Conservation (phyloP, 1,139 yeast species). For the Lodderomyces oxycetoniae region DNA sequence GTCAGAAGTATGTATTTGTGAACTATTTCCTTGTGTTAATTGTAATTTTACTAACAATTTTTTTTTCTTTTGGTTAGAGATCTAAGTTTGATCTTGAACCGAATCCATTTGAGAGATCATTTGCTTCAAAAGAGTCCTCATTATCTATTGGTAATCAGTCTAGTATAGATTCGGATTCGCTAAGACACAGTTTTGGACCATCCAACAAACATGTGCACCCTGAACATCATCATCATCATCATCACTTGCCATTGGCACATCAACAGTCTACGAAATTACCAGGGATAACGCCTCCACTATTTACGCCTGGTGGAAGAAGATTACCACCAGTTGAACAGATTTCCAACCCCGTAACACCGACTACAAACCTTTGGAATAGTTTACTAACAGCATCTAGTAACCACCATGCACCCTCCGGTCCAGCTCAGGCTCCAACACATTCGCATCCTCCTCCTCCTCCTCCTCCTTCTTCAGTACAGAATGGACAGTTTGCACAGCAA, state of each 20-base stretch:
- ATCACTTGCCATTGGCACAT: conserved; percentile 8
- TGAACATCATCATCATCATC: neutral
- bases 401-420: conserved; percentile 6
- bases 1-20: neutral
- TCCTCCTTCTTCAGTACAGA: too few species aligned
- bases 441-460: too few species aligned
- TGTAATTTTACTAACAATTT: conserved; percentile 18
- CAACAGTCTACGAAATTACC: conserved; percentile 25
- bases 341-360: conserved; percentile 48
- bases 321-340: conserved; percentile 45
- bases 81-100: conserved; percentile 79
- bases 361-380: conserved; percentile 44
- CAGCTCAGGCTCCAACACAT: too few species aligned
- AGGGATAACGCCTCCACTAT: conserved; percentile 49
- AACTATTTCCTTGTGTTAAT: conserved; percentile 13
- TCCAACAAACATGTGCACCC: too few species aligned
- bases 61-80: conserved; percentile 25
- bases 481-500: conserved; percentile 10
- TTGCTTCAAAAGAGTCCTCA: conserved; percentile 53
- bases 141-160: conserved; percentile 6
- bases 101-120: conserved; percentile 92
- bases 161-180: conserved; percentile 5
- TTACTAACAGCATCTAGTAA: conserved; percentile 37
- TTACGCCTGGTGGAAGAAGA: conserved; percentile 59
- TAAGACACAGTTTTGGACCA: too few species aligned